A percentile compares a stretch with the other conserved stretches of the same genome.
Conservation (phyloP, 768 basidiomycete genomes). For the Suillus occidentalis region DNA sequence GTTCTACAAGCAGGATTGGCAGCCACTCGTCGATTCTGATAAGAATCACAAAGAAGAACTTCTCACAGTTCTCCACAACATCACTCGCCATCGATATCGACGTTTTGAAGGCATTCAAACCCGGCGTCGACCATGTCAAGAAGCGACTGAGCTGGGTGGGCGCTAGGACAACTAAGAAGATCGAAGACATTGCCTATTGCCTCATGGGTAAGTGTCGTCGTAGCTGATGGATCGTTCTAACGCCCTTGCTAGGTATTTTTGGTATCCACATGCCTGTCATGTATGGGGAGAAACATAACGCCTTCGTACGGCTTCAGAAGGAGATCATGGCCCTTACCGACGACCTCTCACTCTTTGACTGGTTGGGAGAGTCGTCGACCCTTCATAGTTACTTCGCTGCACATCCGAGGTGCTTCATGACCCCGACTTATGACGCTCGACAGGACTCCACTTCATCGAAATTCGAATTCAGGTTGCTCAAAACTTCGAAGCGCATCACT, state of each 20-base stretch:
- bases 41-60: constrained; percentile 3
- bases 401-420: constrained; percentile 23
- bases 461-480: constrained; percentile 12
- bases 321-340: constrained; percentile 26
- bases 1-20: constrained; percentile 28
- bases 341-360: constrained; percentile 26
- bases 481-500: constrained; percentile 10
- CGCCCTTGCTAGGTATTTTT: constrained; percentile 21
- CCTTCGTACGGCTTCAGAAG: constrained; percentile 28
- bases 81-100: constrained; percentile 18
- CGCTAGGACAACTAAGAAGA: constrained; percentile 19
- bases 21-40: neutral
- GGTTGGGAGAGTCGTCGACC: constrained; percentile 19
- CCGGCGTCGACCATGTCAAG: constrained; percentile 25
- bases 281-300: constrained; percentile 30
- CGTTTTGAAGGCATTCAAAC: constrained; percentile 22
- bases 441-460: constrained; percentile 2
- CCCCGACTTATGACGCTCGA: neutral
- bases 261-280: constrained; percentile 27
- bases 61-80: constrained; percentile 1
- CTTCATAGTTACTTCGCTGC: constrained; percentile 28
- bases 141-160: constrained; percentile 31
- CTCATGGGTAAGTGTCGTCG: constrained; percentile 1
- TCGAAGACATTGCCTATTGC: constrained; percentile 10
- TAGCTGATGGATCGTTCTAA: constrained; percentile 6